Evolutionary conservation across 176 grass and related monocot genomes (phyloP).

Genomic region (Phragmites australis): DNA sequence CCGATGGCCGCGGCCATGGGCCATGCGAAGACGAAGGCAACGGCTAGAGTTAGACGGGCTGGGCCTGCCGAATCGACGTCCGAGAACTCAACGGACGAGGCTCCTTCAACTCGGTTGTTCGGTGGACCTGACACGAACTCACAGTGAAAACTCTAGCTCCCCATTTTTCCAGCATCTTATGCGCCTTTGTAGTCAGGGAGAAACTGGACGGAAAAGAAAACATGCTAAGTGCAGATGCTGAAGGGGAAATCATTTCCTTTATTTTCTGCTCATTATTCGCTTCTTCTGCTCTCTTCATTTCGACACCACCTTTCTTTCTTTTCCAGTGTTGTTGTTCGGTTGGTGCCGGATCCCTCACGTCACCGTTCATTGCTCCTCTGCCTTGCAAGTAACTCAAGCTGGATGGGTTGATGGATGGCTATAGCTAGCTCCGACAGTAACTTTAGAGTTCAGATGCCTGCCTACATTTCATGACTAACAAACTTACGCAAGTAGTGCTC

Average conservation of each 20-base stretch:
- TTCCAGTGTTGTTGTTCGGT: not conserved
- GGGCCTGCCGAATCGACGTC: too few relatives aligned
- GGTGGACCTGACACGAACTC: not conserved
- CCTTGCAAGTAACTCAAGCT: slow-evolving; percentile 57
- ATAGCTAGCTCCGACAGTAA: slow-evolving; percentile 38
- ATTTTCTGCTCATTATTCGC: not conserved
- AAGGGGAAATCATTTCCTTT: not conserved
- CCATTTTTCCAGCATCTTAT: not conserved
- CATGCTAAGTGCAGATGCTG: not conserved
- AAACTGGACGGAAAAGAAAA: not conserved
- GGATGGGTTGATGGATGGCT: not conserved
- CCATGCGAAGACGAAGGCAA: too few relatives aligned
- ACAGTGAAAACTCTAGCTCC: not conserved
- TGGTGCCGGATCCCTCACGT: slow-evolving; percentile 15
- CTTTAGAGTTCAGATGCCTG: slow-evolving; percentile 41
- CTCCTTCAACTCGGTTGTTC: too few relatives aligned
- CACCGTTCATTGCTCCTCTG: slow-evolving; percentile 10
- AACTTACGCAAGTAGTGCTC: slow-evolving; percentile 33
- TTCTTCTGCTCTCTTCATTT: not conserved
- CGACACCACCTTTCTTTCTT: not conserved
- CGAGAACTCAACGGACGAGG: too few relatives aligned
- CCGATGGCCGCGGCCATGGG: too few relatives aligned
- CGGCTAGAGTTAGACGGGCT: too few relatives aligned
- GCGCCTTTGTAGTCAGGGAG: not conserved
- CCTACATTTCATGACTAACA: slow-evolving; percentile 49